These are phyloP conservation scores for Penicillium fuscoglaucum DNA, from an alignment of 2,329 filamentous ascomycete species.

Conservation along the genomic window DNA sequence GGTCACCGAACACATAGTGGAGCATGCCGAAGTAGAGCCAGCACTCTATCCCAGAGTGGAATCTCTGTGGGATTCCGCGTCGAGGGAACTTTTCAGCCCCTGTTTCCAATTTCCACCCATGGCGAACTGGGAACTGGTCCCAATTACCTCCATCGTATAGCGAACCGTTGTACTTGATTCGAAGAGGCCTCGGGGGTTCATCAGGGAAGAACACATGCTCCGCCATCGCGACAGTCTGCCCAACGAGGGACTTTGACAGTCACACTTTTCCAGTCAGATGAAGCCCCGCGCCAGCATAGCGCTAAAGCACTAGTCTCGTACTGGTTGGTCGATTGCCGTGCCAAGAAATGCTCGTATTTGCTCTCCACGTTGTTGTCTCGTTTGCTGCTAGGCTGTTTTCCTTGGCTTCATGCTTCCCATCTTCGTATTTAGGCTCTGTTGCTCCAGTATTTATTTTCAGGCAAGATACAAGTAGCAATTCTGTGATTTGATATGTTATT, in stretches of 20 bases:
- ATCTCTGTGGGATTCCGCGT: neutral
- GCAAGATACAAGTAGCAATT: neutral
- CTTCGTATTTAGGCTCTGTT: neutral
- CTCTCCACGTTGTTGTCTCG: neutral
- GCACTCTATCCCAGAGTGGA: slow-evolving; percentile 4
- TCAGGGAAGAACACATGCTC: neutral
- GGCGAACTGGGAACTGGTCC: neutral
- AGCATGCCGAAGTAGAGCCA: slow-evolving; percentile 18
- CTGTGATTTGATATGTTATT: neutral
- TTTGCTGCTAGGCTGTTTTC: neutral
- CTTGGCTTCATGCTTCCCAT: neutral
- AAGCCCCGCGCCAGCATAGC: neutral
- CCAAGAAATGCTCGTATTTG: neutral
- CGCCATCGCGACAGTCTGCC: neutral
- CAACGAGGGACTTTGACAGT: neutral
- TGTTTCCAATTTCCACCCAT: neutral
- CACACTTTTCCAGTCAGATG: neutral
- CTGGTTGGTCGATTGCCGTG: neutral
- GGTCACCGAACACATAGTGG: slow-evolving; percentile 8
- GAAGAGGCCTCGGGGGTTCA: neutral
- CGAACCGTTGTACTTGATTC: neutral
- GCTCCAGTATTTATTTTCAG: neutral
- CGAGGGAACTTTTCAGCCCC: neutral
- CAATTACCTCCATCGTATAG: neutral
- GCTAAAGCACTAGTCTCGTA: neutral